Evolutionary conservation across 2,329 filamentous ascomycete species (phyloP), one percentile per base, ranked within the genome.

Genomic region (Xylariales sp.): DNA sequence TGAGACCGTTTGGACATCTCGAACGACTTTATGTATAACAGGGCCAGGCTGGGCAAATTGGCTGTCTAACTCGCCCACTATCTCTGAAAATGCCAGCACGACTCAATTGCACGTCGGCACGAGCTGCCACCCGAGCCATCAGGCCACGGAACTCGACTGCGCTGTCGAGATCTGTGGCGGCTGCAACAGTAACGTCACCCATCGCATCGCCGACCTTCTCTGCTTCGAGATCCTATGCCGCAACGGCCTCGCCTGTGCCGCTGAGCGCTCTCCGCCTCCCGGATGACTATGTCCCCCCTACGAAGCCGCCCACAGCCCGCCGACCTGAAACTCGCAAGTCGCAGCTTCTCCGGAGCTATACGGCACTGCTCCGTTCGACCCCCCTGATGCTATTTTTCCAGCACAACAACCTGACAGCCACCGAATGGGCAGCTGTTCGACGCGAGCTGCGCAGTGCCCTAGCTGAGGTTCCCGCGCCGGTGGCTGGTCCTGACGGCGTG

Each of bases 251-350:
- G 2, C 44, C 44, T 7, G 19, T 50, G 28, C 43, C 54, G 4
- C 37, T 55, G 14, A 40, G 37, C 2, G 25, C 34, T 5, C 48
- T 67, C 15, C 57, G 49, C 23, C 53, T 70, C 18, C 70, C 70
- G 1, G 59, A 65, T 41, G 63, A 74, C 48, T 71, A 72, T 46
- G 61, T 70, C 3, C 83, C 75, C 66, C 78, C 81, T 0, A 84
- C 81, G 1, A 89, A 96, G 62, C 91, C 90, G 3, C 88, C 88
- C 4, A 95, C 87, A 38, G 85, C 94, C 59, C 87, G 91, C 58
- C 85, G 83, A 15, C 78, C 90, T 32, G 85, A 95, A 58, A 84
- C 84, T 54, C 85, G 91, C 60, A 95, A 97, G 67, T 84, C 89
- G 13, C 93, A 98, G 65, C 74, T 97, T 42, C 73, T 81, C 41